Conservation (phyloP, 2,329 filamentous ascomycete genomes). For the Neofusicoccum ribis region DNA sequence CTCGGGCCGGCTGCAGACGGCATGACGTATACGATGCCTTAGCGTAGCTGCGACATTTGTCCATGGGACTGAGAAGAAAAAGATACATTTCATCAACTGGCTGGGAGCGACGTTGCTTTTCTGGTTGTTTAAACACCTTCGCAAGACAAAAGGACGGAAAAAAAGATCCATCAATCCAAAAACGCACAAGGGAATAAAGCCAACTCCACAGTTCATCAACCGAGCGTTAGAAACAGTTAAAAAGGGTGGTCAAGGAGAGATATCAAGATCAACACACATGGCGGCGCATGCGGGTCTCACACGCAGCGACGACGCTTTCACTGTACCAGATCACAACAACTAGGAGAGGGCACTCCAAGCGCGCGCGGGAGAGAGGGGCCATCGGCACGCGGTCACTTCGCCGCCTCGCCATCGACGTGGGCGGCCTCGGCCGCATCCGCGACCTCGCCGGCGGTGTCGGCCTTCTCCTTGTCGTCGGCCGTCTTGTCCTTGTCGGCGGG, state of each 20-base stretch:
- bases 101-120: too few relatives aligned
- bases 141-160: neutral
- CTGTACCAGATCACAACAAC: neutral
- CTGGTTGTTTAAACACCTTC: neutral
- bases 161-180: neutral
- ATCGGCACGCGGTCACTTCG: neutral
- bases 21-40: too few relatives aligned
- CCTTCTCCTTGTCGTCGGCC: too few relatives aligned
- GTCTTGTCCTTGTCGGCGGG: too few relatives aligned
- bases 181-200: neutral
- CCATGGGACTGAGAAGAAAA: too few relatives aligned
- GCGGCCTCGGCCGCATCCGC: constrained; percentile 45
- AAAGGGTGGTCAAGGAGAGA: neutral
- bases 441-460: constrained; percentile 44
- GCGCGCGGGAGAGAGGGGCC: too few relatives aligned
- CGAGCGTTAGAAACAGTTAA: neutral
- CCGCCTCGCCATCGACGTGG: constrained; percentile 31
- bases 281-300: neutral
- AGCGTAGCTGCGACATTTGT: too few relatives aligned
- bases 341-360: too few relatives aligned
- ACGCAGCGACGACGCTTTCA: neutral
- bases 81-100: too few relatives aligned
- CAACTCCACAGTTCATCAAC: neutral
- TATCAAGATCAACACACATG: neutral
- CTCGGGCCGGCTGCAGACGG: too few relatives aligned